A percentile compares a stretch with the other conserved stretches of the same genome.
Evolutionary conservation across 768 basidiomycete genomes (phyloP).

Genomic region (Macrolepiota fuliginosa): DNA sequence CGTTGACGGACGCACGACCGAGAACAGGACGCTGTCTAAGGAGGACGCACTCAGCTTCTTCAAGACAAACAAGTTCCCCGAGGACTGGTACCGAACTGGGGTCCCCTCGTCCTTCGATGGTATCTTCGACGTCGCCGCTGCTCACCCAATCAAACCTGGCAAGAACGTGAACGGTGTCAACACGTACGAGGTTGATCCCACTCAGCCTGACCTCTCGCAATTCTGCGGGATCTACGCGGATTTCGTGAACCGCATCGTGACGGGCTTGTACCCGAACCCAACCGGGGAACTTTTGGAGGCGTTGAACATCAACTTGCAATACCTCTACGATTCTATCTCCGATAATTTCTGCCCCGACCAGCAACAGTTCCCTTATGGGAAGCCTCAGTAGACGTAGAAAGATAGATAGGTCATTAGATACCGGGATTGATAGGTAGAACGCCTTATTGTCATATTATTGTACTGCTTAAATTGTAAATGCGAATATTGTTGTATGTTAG

Average conservation of each 20-base stretch:
- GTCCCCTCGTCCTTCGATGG: neutral
- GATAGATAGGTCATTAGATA: no score
- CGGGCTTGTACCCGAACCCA: conserved; percentile 17
- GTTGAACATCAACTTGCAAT: conserved; percentile 10
- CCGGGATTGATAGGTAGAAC: no score
- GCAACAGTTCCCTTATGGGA: neutral
- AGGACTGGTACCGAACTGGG: conserved; percentile 14
- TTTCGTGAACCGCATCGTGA: conserved; percentile 15
- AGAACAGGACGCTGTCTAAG: conserved; percentile 13
- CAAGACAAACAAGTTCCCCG: conserved; percentile 14
- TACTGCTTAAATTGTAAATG: no score
- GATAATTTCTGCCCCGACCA: neutral
- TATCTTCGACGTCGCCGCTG: neutral
- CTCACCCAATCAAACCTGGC: conserved; percentile 17
- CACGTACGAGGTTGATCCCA: conserved; percentile 15
- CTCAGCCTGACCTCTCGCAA: conserved; percentile 2
- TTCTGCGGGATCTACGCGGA: conserved; percentile 17
- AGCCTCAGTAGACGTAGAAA: neutral
- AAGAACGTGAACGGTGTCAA: conserved; percentile 14
- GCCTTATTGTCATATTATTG: no score
- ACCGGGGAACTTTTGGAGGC: conserved; percentile 6
- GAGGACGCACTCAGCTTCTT: conserved; percentile 17
- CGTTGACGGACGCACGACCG: conserved; percentile 15
- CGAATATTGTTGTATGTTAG: no score
- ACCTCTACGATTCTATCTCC: neutral